Evolutionary conservation across 352 stramenopile species (phyloP).

Genomic region (Globisporangium spinosum): DNA sequence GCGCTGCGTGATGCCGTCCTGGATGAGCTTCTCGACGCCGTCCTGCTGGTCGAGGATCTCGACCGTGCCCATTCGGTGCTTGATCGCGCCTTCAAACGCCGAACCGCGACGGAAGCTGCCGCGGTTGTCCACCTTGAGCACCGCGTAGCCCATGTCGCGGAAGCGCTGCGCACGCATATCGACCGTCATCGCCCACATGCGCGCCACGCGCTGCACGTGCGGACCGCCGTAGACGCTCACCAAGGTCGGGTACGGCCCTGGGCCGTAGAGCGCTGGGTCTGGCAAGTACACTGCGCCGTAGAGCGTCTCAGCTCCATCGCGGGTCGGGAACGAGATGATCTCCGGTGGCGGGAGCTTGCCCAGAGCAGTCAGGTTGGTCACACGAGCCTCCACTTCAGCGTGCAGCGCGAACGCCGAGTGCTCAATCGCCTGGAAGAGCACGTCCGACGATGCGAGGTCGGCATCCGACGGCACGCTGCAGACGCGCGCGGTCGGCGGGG

Average conservation of each 20-base stretch:
- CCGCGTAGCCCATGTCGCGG: constrained; percentile 91
- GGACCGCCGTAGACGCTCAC: constrained; percentile 96
- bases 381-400: constrained; percentile 54
- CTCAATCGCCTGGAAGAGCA: constrained; percentile 39
- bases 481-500: constrained; percentile 55
- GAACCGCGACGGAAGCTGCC: constrained; percentile 90
- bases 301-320: constrained; percentile 81
- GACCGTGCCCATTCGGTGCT: constrained; percentile 89
- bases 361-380: constrained; percentile 39
- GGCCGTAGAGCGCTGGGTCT: constrained; percentile 77
- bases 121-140: constrained; percentile 97
- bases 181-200: constrained; percentile 89
- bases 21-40: constrained; percentile 73
- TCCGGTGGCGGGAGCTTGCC: constrained; percentile 57
- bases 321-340: constrained; percentile 78
- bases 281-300: constrained; percentile 93
- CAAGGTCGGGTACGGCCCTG: constrained; percentile 92
- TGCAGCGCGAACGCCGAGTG: constrained; percentile 51
- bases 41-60: constrained; percentile 88
- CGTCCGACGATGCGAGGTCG: constrained; percentile 28
- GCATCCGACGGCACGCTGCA: constrained; percentile 47
- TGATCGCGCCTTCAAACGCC: constrained; percentile 92
- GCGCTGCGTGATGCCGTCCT: constrained; percentile 86
- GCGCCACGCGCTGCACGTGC: constrained; percentile 93
- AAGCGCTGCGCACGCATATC: constrained; percentile 94